Evolutionary conservation across 2,329 filamentous ascomycete species (phyloP).

Genomic region (Colletotrichum echinochloae): DNA sequence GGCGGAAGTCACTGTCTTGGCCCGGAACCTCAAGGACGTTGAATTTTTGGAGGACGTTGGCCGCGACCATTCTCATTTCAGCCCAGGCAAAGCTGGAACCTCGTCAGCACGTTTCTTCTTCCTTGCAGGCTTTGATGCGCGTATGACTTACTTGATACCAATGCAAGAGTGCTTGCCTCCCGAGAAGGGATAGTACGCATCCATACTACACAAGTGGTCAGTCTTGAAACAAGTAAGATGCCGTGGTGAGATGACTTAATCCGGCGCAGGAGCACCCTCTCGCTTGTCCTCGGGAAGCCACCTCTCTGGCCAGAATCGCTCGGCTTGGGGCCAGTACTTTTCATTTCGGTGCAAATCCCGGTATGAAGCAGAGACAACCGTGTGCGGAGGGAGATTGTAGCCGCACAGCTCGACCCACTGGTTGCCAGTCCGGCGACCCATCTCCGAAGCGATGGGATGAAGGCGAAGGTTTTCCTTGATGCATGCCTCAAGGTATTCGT

Average conservation of each 20-base stretch:
- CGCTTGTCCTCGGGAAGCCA: conserved; percentile 33
- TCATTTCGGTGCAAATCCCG: conserved; percentile 38
- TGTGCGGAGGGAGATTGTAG: conserved; percentile 37
- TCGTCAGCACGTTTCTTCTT: background rate
- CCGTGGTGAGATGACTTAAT: conserved; percentile 3
- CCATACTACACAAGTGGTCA: conserved; percentile 24
- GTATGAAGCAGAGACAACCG: conserved; percentile 38
- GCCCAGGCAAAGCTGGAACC: conserved; percentile 43
- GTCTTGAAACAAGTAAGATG: no score
- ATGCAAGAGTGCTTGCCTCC: conserved; percentile 45
- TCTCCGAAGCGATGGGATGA: conserved; percentile 63
- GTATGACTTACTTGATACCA: conserved; percentile 42
- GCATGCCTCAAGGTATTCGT: conserved; percentile 76
- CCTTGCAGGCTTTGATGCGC: background rate
- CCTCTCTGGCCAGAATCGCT: conserved; percentile 35
- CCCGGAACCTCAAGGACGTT: conserved; percentile 43
- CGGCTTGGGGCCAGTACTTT: conserved; percentile 31
- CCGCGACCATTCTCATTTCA: conserved; percentile 44
- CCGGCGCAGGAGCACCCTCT: conserved; percentile 27
- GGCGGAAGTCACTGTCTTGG: conserved; percentile 43
- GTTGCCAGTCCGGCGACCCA: conserved; percentile 37
- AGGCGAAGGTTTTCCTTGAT: conserved; percentile 83
- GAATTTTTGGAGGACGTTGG: conserved; percentile 43
- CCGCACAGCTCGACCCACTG: conserved; percentile 35
- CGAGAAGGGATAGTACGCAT: conserved; percentile 40